phyloP scores from a whole-genome alignment of 2,329 filamentous ascomycete species.

The Akanthomyces muscarius region DNA sequence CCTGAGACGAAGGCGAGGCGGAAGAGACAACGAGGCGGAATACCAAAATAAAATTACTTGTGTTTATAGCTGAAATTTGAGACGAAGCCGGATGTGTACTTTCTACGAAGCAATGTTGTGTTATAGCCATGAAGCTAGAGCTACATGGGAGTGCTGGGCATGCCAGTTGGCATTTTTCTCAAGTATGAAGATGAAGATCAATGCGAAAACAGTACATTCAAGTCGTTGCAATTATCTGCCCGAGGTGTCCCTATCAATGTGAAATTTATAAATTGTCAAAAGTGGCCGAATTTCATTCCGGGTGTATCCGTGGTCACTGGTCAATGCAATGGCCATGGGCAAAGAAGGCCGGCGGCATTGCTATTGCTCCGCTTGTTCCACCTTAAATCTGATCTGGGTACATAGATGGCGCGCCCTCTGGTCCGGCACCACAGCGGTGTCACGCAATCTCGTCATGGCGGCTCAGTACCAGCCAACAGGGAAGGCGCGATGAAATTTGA shows the following conservation, averaged over 20 bases:
- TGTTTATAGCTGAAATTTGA: slow-evolving; percentile 14
- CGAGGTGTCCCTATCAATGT: too few relatives aligned
- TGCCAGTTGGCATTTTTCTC: background rate
- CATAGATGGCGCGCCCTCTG: slow-evolving; percentile 7
- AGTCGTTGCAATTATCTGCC: too few relatives aligned
- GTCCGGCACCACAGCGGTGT: background rate
- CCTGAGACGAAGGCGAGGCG: background rate
- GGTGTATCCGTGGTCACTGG: too few relatives aligned
- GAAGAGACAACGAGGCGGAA: slow-evolving; percentile 1
- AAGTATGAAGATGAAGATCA: background rate
- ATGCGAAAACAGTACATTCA: background rate
- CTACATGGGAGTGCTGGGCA: background rate
- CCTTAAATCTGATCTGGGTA: slow-evolving; percentile 4
- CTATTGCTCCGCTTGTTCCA: background rate
- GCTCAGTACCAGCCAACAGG: background rate
- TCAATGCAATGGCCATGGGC: too few relatives aligned
- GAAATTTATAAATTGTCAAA: too few relatives aligned
- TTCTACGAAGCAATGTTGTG: slow-evolving; percentile 14
- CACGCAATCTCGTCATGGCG: background rate
- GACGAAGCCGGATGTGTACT: slow-evolving; percentile 14
- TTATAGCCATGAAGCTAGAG: background rate
- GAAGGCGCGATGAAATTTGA: background rate
- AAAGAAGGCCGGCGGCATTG: background rate
- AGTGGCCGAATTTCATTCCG: too few relatives aligned
- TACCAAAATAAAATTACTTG: slow-evolving; percentile 13